Evolutionary conservation across 2,329 filamentous ascomycete genomes (phyloP).

Genomic region (Blastomyces percursus): DNA sequence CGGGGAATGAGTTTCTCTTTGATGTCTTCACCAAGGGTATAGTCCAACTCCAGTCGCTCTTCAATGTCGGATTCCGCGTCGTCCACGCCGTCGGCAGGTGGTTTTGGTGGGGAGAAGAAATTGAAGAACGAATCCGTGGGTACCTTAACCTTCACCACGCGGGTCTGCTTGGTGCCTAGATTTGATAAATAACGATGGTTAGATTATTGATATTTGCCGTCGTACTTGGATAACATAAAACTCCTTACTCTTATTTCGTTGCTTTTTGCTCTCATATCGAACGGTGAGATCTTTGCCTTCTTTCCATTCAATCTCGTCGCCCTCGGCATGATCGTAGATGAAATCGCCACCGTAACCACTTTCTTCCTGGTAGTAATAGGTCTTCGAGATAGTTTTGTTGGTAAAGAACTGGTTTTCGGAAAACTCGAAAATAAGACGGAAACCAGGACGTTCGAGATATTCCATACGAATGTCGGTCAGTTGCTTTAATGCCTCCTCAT

Average conservation of each 20-base stretch:
- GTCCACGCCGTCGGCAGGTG: slow-evolving; percentile 59
- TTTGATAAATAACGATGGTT: background rate
- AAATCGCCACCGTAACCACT: slow-evolving; percentile 98
- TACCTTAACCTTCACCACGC: slow-evolving; percentile 97
- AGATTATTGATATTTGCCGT: background rate
- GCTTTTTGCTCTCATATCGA: slow-evolving; percentile 96
- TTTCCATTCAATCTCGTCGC: slow-evolving; percentile 97
- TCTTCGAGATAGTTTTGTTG: slow-evolving; percentile 96
- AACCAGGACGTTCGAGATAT: slow-evolving; percentile 95
- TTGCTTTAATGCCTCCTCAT: slow-evolving; percentile 84
- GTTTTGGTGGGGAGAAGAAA: slow-evolving; percentile 94
- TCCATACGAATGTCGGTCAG: slow-evolving; percentile 96
- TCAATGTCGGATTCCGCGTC: slow-evolving; percentile 83
- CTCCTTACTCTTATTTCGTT: slow-evolving; percentile 95
- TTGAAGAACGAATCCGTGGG: slow-evolving; percentile 98
- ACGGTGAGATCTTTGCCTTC: slow-evolving; percentile 85
- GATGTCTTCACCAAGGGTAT: slow-evolving; percentile 97
- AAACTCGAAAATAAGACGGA: slow-evolving; percentile 97
- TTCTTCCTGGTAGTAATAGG: slow-evolving; percentile 98
- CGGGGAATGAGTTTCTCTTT: slow-evolving; percentile 99
- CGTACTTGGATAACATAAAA: background rate
- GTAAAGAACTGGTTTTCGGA: slow-evolving; percentile 90
- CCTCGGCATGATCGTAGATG: slow-evolving; percentile 98
- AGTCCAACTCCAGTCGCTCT: slow-evolving; percentile 94
- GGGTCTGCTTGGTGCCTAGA: slow-evolving; percentile 94